These are phyloP conservation scores for Guyanaporus albipodus DNA, from an alignment of 768 basidiomycete species.

Conservation along the genomic window DNA sequence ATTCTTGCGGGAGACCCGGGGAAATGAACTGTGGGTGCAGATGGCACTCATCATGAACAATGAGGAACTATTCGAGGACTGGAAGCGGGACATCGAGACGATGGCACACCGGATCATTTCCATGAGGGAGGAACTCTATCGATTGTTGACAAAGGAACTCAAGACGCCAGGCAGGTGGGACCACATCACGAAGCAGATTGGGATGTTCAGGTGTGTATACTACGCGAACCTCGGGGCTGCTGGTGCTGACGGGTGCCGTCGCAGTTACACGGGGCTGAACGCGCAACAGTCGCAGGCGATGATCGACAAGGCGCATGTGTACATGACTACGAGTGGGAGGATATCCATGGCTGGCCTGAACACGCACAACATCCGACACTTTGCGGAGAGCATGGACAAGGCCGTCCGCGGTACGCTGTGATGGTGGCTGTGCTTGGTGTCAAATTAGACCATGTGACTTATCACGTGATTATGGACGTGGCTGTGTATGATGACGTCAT, in stretches of 20 bases:
- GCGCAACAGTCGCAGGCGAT: conserved; percentile 62
- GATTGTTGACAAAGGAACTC: conserved; percentile 63
- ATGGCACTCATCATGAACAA: conserved; percentile 81
- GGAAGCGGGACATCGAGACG: conserved; percentile 85
- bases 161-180: conserved; percentile 92
- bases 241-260: conserved; percentile 13
- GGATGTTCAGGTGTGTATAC: conserved; percentile 83
- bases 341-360: conserved; percentile 96
- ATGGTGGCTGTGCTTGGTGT: conserved; percentile 23
- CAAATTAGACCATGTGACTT: conserved; percentile 2
- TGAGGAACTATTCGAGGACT: conserved; percentile 70
- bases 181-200: conserved; percentile 95
- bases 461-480: neutral
- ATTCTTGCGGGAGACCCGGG: neutral
- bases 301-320: conserved; percentile 72
- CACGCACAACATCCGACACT: conserved; percentile 68
- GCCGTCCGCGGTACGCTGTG: conserved; percentile 52
- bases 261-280: conserved; percentile 81
- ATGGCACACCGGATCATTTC: conserved; percentile 78
- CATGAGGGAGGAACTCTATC: conserved; percentile 81
- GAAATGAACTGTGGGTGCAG: conserved; percentile 35
- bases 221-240: neutral
- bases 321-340: conserved; percentile 81
- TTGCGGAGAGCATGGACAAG: conserved; percentile 67
- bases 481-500: conserved; percentile 22